Evolutionary conservation across 345 rosid genomes (phyloP).

Genomic region (Melastoma malabathricum): DNA sequence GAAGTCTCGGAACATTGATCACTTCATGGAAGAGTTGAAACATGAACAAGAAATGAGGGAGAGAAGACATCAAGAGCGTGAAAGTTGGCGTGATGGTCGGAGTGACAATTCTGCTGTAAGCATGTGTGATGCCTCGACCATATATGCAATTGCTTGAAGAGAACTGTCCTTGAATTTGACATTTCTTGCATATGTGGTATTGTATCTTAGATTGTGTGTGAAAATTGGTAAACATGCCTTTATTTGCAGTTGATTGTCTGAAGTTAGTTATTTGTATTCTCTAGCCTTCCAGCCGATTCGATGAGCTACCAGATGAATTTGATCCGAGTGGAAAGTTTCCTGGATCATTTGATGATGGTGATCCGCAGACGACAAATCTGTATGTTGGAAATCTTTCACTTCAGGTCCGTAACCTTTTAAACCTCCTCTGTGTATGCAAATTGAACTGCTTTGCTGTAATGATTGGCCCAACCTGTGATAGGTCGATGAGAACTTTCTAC

Average conservation of each 20-base stretch:
- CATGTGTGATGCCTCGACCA: slow-evolving; percentile 1
- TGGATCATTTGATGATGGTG: slow-evolving; percentile 98
- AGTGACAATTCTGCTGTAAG: slow-evolving; percentile 60
- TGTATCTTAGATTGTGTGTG: too few species aligned
- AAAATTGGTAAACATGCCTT: too few species aligned
- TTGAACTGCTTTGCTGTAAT: slow-evolving; percentile 3
- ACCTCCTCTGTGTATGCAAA: slow-evolving; percentile 1
- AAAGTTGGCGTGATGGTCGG: slow-evolving; percentile 61
- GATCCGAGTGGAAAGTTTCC: slow-evolving; percentile 94
- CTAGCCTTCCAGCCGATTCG: slow-evolving; percentile 90
- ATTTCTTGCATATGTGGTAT: too few species aligned
- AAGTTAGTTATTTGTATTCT: slow-evolving; percentile 8
- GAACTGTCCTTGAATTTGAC: too few species aligned
- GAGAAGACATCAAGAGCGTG: slow-evolving; percentile 88
- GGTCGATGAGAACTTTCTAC: slow-evolving; percentile 99
- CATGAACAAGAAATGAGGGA: slow-evolving; percentile 97
- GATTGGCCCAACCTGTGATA: slow-evolving; percentile 12
- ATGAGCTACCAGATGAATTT: slow-evolving; percentile 93
- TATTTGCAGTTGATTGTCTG: too few species aligned
- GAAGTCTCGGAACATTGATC: slow-evolving; percentile 79
- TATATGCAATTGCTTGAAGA: too few species aligned
- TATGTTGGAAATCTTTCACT: slow-evolving; percentile 98
- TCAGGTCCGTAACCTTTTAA: slow-evolving; percentile 25
- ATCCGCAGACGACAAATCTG: slow-evolving; percentile 95
- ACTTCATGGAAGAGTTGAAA: slow-evolving; percentile 98